Base-by-base conservation (phyloP, 2,329 filamentous ascomycete genomes). In the Fusarium praegraminearum region DNA sequence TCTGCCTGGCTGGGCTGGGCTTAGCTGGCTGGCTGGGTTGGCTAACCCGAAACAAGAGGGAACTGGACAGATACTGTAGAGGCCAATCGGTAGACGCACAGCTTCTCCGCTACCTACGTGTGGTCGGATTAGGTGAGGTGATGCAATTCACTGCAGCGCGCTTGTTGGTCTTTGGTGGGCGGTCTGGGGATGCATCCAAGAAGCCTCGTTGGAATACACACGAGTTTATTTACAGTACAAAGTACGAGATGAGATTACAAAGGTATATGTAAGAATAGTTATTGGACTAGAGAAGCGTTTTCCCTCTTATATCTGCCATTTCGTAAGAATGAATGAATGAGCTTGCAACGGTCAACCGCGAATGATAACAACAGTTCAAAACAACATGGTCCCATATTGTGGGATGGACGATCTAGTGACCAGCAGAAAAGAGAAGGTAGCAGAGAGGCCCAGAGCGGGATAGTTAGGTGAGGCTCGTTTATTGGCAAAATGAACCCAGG, bases 91-190 rank as follows among this genome's bases (percentile, higher is more conserved):
- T 55, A 62, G 44, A 38, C 49, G 26, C 44, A 61, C 26, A 20
- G 16, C 43, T 61, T 53, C 38, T 70, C 55, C 54, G 51, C 52
- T 50, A 52, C 40, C 20, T 26, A 15, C 16, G 18, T 36, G 36
- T 41, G 54, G 50, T 55, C 36, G 47, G 57, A 45, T 64, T 64
- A 40, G 58, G 68, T 72, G 60, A 70, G 70, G 62, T 62, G 60
- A 73, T 72, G 63, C 66, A 67, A 69, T 60, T 55, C 55, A 58
- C 56, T 64, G 38, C 58, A 73, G 57, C 62, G 70, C 62, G 61
- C 58, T 53, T 73, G 68, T 59, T 62, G 55, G 70, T 60, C 58
- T 57, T 50, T 50, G 64, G 65, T 59, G 62, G 55, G 53, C 41
- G 61, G 57, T 63, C 63, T 60, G 58, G 57, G 60, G 57, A 70